A percentile compares a stretch with the other conserved stretches of the same genome.
phyloP scores from a whole-genome alignment of 257 asterid species.

The Solanum chmielewskii region DNA sequence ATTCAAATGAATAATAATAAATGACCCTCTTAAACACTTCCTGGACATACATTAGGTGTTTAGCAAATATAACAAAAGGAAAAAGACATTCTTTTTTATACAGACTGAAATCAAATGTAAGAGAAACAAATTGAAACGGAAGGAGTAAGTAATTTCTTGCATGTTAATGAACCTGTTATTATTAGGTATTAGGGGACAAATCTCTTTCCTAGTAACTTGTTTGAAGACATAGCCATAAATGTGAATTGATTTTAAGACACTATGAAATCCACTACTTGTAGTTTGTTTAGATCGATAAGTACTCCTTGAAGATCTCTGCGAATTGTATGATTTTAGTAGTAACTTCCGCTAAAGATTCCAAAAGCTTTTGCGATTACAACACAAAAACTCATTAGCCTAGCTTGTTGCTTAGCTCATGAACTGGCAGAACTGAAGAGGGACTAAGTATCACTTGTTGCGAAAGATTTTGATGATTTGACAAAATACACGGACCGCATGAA shows the following conservation, averaged over 20 bases:
- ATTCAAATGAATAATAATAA: too few relatives aligned
- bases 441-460: background rate
- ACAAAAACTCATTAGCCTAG: background rate
- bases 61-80: background rate
- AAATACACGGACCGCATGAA: too few relatives aligned
- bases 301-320: background rate
- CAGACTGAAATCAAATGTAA: background rate
- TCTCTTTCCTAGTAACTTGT: background rate
- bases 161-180: background rate
- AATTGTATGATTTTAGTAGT: background rate
- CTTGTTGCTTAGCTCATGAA: background rate
- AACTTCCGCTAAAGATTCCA: background rate
- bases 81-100: background rate
- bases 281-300: background rate
- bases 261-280: background rate
- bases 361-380: background rate
- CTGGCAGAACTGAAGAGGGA: background rate
- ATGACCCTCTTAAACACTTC: background rate
- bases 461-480: background rate
- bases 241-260: background rate
- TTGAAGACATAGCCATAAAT: background rate
- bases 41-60: background rate
- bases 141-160: background rate
- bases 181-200: background rate
- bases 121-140: background rate